Percentiles rank a stretch among this genome's conserved stretches.
phyloP scores from a whole-genome alignment of 2,329 filamentous ascomycete genomes.

The Trichophyton mentagrophytes region DNA sequence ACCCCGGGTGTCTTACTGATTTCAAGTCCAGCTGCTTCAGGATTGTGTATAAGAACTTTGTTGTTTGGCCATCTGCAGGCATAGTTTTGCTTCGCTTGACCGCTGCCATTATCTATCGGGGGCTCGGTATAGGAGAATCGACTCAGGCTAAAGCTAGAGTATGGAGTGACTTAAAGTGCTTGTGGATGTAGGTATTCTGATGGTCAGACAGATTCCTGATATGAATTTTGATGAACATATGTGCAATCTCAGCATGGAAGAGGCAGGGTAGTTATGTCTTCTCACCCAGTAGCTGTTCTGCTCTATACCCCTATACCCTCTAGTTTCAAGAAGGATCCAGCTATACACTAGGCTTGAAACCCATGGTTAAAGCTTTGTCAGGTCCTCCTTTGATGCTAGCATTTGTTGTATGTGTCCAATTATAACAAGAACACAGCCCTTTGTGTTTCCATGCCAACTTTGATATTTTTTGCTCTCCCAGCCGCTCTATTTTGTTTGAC shows the following conservation, averaged over 20 bases:
- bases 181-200: not conserved
- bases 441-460: not conserved
- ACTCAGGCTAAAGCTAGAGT: not conserved
- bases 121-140: not conserved
- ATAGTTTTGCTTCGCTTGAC: conserved; percentile 32
- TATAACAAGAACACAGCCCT: conserved; percentile 1
- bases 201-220: not conserved
- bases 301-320: not conserved
- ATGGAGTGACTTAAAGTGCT: not conserved
- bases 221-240: not conserved
- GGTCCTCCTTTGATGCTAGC: not conserved
- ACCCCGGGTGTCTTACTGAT: conserved; percentile 25
- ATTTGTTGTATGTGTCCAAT: not conserved
- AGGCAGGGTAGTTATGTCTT: conserved; percentile 3
- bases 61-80: conserved; percentile 38
- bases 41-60: conserved; percentile 43
- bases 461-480: not conserved
- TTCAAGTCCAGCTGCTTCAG: conserved; percentile 44
- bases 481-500: not conserved
- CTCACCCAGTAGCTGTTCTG: not conserved
- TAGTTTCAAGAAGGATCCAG: not conserved
- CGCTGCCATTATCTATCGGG: conserved; percentile 18
- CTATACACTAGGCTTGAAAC: not conserved
- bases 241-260: not conserved
- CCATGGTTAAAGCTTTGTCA: not conserved